These are phyloP conservation scores for Termitomyces titanicus DNA, from an alignment of 768 basidiomycete genomes.

Conservation along the genomic window DNA sequence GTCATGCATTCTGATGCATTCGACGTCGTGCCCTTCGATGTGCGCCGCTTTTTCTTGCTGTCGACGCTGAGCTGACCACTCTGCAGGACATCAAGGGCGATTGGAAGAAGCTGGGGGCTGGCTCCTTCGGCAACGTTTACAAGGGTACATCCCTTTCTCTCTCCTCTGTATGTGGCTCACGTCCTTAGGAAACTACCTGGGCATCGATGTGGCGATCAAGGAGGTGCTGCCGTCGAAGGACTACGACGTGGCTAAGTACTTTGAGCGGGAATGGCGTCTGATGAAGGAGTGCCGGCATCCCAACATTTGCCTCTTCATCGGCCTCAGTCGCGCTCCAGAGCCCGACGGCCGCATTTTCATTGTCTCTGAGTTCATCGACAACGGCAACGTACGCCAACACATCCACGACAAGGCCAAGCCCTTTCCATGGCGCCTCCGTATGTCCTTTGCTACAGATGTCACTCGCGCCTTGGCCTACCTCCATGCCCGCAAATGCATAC, in stretches of 20 bases:
- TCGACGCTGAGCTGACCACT: neutral
- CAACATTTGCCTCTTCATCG: constrained; percentile 91
- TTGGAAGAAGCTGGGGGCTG: constrained; percentile 90
- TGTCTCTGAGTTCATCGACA: constrained; percentile 92
- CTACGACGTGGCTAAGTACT: constrained; percentile 96
- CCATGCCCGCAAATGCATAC: constrained; percentile 87
- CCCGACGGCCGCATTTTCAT: constrained; percentile 88
- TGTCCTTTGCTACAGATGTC: constrained; percentile 95
- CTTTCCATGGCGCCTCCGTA: constrained; percentile 89
- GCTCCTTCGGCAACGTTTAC: constrained; percentile 91
- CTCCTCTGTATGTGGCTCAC: neutral
- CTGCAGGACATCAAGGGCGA: constrained; percentile 78
- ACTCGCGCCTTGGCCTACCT: constrained; percentile 95
- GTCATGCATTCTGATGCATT: constrained; percentile 50
- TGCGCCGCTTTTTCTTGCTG: constrained; percentile 26
- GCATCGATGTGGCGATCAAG: constrained; percentile 95
- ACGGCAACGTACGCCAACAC: constrained; percentile 86
- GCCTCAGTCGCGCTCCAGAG: constrained; percentile 75
- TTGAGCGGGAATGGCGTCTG: constrained; percentile 96
- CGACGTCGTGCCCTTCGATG: constrained; percentile 86
- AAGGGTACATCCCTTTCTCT: constrained; percentile 47
- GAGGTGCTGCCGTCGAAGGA: constrained; percentile 90
- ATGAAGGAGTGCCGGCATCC: constrained; percentile 96
- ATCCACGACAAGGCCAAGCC: constrained; percentile 82
- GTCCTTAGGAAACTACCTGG: constrained; percentile 78